Evolutionary conservation across 1,284 basidiomycete species (phyloP).

Genomic region (Leccinum pseudoinsigne): DNA sequence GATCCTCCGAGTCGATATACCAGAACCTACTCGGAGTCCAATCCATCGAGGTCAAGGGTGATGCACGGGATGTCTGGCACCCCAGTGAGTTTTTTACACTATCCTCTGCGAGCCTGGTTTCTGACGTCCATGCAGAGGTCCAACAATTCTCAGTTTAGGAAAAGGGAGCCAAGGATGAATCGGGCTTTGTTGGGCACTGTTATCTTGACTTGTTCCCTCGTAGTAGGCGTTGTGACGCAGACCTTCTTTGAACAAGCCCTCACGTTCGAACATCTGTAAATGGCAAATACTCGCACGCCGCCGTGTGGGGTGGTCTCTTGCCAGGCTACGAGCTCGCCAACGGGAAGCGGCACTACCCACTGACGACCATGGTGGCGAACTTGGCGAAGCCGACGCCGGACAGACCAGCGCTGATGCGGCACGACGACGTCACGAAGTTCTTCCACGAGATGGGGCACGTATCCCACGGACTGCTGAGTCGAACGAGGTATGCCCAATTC

Average conservation of each 20-base stretch:
- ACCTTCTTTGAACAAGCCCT: background rate
- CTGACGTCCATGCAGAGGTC: conserved; percentile 52
- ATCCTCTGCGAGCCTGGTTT: background rate
- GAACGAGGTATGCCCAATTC: too few species aligned
- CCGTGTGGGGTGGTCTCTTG: conserved; percentile 72
- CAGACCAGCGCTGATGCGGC: conserved; percentile 80
- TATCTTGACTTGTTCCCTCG: too few species aligned
- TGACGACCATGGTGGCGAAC: conserved; percentile 85
- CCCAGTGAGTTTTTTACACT: conserved; percentile 45
- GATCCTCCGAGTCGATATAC: conserved; percentile 68
- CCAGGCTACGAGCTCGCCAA: conserved; percentile 54
- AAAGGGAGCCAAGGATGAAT: conserved; percentile 63
- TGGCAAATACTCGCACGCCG: conserved; percentile 84
- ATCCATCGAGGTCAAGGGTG: conserved; percentile 61
- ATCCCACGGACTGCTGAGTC: conserved; percentile 77
- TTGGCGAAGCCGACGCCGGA: conserved; percentile 80
- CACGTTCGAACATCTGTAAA: conserved; percentile 36
- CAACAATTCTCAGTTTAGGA: conserved; percentile 82
- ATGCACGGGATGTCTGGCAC: conserved; percentile 61
- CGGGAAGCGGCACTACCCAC: conserved; percentile 68
- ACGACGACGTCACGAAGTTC: conserved; percentile 79
- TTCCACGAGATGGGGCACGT: conserved; percentile 89
- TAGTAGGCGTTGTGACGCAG: conserved; percentile 9
- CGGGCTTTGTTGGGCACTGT: conserved; percentile 63
- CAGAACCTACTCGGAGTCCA: conserved; percentile 52